Conservation (phyloP, 805 yeast genomes). For the Kluyveromyces aestuarii region DNA sequence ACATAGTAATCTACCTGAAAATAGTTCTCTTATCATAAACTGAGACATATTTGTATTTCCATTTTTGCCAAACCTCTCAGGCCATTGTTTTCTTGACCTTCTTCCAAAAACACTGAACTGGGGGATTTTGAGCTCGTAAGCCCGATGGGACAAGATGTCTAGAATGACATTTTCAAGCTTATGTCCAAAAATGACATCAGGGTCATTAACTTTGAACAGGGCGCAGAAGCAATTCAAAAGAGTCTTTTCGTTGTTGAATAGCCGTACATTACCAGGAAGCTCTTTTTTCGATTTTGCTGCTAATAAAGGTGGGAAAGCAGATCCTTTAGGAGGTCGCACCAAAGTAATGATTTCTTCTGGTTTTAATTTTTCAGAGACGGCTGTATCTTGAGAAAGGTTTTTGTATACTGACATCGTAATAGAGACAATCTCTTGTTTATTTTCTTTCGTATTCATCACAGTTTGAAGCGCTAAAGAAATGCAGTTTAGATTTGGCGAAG, state of each 20-base stretch:
- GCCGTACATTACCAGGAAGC: slow-evolving; percentile 36
- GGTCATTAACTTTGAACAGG: slow-evolving; percentile 66
- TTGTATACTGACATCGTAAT: slow-evolving; percentile 68
- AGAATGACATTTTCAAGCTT: slow-evolving; percentile 68
- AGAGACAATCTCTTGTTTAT: slow-evolving; percentile 81
- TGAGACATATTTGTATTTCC: slow-evolving; percentile 39
- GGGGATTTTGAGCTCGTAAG: slow-evolving; percentile 62
- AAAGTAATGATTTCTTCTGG: slow-evolving; percentile 62
- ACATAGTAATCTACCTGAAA: slow-evolving; percentile 81
- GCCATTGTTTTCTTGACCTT: slow-evolving; percentile 67
- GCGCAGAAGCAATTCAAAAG: slow-evolving; percentile 69
- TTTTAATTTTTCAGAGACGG: slow-evolving; percentile 49
- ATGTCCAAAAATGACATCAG: slow-evolving; percentile 88
- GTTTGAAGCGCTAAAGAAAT: slow-evolving; percentile 76
- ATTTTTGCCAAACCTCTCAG: slow-evolving; percentile 55
- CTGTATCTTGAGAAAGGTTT: slow-evolving; percentile 64
- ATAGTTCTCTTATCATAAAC: slow-evolving; percentile 54
- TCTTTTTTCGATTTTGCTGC: slow-evolving; percentile 48
- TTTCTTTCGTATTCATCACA: slow-evolving; percentile 59
- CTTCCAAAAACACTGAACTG: slow-evolving; percentile 84
- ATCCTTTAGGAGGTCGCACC: slow-evolving; percentile 65
- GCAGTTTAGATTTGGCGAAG: slow-evolving; percentile 61
- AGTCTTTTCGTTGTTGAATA: slow-evolving; percentile 65
- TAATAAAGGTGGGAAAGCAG: slow-evolving; percentile 70
- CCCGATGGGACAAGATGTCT: slow-evolving; percentile 72